A percentile compares a stretch with the other conserved stretches of the same genome.
Evolutionary conservation across 352 stramenopile genomes (phyloP).

Genomic region (Phytophthora litchii): DNA sequence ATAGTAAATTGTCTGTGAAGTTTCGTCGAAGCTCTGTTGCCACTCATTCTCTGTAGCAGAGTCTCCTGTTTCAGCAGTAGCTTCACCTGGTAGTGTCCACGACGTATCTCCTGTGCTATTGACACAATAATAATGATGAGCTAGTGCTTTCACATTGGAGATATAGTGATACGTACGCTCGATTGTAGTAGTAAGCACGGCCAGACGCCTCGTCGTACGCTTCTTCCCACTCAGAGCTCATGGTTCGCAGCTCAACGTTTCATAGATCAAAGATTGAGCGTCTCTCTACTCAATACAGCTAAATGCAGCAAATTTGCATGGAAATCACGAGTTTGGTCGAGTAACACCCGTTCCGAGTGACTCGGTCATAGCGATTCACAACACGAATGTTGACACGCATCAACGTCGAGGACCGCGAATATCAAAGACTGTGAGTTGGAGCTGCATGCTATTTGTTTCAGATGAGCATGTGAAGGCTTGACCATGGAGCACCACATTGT

Average conservation of each 20-base stretch:
- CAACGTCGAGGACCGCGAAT: conserved; percentile 17
- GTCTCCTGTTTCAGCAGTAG: conserved; percentile 19
- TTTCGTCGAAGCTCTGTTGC: conserved; percentile 69
- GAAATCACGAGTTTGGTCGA: neutral
- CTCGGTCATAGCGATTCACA: too few species aligned
- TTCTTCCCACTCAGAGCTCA: conserved; percentile 53
- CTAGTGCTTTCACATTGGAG: neutral
- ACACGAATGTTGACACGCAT: neutral
- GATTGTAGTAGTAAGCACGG: conserved; percentile 64
- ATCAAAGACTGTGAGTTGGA: conserved; percentile 44
- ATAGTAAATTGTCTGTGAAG: conserved; percentile 73
- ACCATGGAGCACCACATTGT: conserved; percentile 38
- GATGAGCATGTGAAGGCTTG: conserved; percentile 32
- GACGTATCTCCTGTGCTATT: conserved; percentile 63
- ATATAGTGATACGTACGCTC: conserved; percentile 31
- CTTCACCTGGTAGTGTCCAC: conserved; percentile 48
- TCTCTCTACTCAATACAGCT: conserved; percentile 3
- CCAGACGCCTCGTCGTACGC: conserved; percentile 48
- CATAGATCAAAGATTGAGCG: conserved; percentile 4
- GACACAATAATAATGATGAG: conserved; percentile 3
- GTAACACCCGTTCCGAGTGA: too few species aligned
- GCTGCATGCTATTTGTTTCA: conserved; percentile 19
- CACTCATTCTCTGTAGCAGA: conserved; percentile 34
- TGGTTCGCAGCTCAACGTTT: neutral
- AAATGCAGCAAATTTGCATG: neutral